Evolutionary conservation across 2,329 filamentous ascomycete species (phyloP).

Genomic region (Xylariaceae sp.): DNA sequence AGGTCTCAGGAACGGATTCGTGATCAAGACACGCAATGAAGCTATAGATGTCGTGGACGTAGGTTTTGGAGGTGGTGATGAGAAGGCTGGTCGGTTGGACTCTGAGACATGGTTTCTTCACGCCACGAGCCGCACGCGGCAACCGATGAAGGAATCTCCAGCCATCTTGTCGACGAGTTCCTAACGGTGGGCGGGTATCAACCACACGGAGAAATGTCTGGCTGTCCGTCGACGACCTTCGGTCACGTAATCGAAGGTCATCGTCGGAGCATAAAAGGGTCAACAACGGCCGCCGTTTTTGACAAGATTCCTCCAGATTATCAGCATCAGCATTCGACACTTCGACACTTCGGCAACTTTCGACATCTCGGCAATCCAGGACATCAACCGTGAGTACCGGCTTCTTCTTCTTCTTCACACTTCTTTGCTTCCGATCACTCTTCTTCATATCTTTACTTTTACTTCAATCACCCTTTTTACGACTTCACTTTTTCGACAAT

Average conservation of each 20-base stretch:
- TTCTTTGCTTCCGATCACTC: no score
- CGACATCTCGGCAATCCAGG: neutral
- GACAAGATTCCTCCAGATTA: neutral
- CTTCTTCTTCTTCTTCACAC: no score
- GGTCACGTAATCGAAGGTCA: neutral
- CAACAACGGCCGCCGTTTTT: neutral
- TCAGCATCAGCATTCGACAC: neutral
- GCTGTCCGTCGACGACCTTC: neutral
- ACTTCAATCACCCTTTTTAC: neutral
- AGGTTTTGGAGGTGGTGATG: neutral
- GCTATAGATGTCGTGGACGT: neutral
- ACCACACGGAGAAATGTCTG: neutral
- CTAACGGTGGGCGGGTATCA: slow-evolving; percentile 1
- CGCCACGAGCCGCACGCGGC: slow-evolving; percentile 8
- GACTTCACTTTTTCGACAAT: neutral
- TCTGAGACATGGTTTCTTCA: slow-evolving; percentile 17
- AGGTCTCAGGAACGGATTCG: neutral
- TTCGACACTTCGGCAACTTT: neutral
- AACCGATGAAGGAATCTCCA: slow-evolving; percentile 21
- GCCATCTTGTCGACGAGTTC: slow-evolving; percentile 17
- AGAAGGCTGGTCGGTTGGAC: slow-evolving; percentile 7
- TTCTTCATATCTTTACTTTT: no score
- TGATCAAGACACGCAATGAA: neutral
- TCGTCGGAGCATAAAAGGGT: slow-evolving; percentile 12
- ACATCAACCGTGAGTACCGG: no score